A percentile compares a stretch with the other conserved stretches of the same genome.
Evolutionary conservation across 345 rosid genomes (phyloP).

Genomic region (Eucalyptus shirleyi): DNA sequence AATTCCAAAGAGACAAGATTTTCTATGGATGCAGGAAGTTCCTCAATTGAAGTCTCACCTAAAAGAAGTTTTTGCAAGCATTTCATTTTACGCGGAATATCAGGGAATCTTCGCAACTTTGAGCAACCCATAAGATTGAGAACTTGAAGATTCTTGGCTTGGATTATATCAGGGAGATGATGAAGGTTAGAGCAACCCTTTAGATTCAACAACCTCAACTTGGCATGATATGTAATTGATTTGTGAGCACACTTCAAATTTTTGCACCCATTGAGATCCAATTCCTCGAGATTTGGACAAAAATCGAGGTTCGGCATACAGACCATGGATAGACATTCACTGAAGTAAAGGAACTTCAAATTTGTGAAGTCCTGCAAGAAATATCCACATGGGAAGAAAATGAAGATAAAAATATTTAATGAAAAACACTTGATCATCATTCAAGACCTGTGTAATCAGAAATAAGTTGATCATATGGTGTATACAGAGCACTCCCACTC

Average conservation of each 20-base stretch:
- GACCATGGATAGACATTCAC: no score
- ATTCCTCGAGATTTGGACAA: rapidly evolving
- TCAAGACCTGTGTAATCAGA: neutral
- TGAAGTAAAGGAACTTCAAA: no score
- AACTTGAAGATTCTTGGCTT: neutral
- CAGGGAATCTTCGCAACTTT: no score
- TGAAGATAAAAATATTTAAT: neutral
- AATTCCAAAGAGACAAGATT: rapidly evolving
- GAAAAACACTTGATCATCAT: neutral
- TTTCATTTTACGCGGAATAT: no score
- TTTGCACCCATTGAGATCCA: rapidly evolving
- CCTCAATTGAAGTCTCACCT: rapidly evolving
- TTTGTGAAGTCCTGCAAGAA: no score
- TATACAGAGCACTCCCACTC: neutral
- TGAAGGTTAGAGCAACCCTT: neutral
- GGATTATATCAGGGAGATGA: neutral
- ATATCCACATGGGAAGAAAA: neutral
- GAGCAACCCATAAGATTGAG: rapidly evolving
- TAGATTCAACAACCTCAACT: no score
- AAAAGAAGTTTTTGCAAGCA: rapidly evolving
- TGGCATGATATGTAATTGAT: no score
- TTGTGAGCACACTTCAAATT: no score
- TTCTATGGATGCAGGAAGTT: no score
- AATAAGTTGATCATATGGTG: neutral
- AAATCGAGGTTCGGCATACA: no score